phyloP scores from a whole-genome alignment of 129 eudicot genomes.

The Silybum marianum region DNA sequence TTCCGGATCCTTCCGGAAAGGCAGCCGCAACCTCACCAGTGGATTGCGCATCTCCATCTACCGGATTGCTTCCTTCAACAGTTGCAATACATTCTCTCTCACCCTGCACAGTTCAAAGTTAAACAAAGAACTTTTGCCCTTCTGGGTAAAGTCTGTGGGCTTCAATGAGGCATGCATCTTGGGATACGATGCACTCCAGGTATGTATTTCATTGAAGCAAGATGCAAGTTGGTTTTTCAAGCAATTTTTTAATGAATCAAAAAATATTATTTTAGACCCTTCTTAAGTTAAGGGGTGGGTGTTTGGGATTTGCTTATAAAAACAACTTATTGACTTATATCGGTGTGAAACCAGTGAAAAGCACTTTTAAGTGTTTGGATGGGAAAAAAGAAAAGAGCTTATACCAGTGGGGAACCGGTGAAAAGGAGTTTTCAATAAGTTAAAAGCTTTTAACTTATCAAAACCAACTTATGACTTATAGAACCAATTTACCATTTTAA shows the following conservation, averaged over 20 bases:
- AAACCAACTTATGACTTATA: no score
- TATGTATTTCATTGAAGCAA: constrained; percentile 1
- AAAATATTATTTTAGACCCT: background rate
- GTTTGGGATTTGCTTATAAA: no score
- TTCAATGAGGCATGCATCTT: background rate
- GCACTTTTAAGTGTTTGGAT: no score
- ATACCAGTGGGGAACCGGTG: no score
- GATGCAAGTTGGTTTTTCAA: background rate
- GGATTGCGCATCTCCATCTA: constrained; percentile 3
- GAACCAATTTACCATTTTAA: no score
- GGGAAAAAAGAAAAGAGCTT: no score
- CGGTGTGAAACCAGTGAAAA: no score
- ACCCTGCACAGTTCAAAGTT: constrained; percentile 25
- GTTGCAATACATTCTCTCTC: constrained; percentile 20
- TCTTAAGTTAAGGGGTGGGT: background rate
- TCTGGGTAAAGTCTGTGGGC: background rate
- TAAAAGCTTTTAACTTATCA: no score
- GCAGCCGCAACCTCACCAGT: constrained; percentile 11
- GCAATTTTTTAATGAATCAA: background rate
- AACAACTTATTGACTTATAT: no score
- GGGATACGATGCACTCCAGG: background rate
- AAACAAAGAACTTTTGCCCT: constrained; percentile 6
- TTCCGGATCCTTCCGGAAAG: constrained; percentile 12
- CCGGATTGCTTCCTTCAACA: constrained; percentile 10
- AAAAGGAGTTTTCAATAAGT: no score